These are phyloP conservation scores for Cutaneotrichosporon cyanovorans DNA, from an alignment of 1,284 basidiomycete genomes.

Conservation along the genomic window DNA sequence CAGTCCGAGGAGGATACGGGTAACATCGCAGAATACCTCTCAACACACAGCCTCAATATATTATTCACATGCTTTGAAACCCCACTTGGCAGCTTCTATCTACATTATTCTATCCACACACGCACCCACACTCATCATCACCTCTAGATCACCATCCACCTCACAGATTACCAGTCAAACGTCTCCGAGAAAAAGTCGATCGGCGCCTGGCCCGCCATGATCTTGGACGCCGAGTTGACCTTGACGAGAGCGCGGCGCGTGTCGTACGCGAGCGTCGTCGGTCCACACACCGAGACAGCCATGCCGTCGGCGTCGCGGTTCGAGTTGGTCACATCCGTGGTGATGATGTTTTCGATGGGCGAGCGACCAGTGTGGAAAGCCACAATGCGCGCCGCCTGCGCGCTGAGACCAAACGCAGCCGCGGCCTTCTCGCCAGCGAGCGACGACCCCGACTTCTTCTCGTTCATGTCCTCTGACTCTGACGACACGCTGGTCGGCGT, in stretches of 20 bases:
- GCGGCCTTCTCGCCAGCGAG: constrained; percentile 1
- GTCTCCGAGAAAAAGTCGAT: constrained; percentile 25
- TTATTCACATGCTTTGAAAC: no score
- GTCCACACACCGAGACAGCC: constrained; percentile 25
- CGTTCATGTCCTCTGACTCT: constrained; percentile 1
- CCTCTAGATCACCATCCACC: no score
- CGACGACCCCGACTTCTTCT: background rate
- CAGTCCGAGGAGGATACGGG: no score
- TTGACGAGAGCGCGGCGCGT: constrained; percentile 17
- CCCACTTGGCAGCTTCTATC: no score
- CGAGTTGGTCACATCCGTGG: constrained; percentile 3
- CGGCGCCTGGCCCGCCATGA: constrained; percentile 22
- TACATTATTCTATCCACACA: no score
- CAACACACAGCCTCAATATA: no score
- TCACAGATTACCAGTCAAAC: constrained; percentile 26
- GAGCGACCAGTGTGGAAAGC: constrained; percentile 10
- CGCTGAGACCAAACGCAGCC: background rate
- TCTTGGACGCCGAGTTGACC: constrained; percentile 14
- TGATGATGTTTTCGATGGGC: constrained; percentile 13
- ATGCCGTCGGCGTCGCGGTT: constrained; percentile 9
- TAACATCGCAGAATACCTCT: no score
- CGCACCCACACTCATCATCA: no score
- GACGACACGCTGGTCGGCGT: constrained; percentile 2
- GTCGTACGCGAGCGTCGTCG: constrained; percentile 17
- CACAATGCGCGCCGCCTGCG: background rate